These are phyloP conservation scores for Inga oerstediana DNA, from an alignment of 306 rosid species.

Conservation along the genomic window DNA sequence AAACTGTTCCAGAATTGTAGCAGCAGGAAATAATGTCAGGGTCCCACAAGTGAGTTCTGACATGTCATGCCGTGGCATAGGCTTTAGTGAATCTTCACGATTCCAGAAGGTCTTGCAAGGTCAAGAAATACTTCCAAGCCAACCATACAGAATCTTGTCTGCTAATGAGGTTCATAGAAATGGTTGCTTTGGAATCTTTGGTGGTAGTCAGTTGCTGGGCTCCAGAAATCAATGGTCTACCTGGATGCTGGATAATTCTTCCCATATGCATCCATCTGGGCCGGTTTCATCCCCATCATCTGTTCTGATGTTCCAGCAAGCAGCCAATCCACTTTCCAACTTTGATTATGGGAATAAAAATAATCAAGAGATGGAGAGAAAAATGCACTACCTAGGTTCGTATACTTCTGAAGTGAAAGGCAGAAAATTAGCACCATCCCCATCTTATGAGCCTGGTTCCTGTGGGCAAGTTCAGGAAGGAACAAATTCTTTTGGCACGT, in stretches of 20 bases:
- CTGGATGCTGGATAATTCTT: constrained; percentile 48
- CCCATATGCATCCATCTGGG: constrained; percentile 51
- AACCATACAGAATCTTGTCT: constrained; percentile 59
- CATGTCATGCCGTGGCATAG: constrained; percentile 59
- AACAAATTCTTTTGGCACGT: constrained; percentile 20
- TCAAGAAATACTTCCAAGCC: constrained; percentile 94
- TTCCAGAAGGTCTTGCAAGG: constrained; percentile 99
- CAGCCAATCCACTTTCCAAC: constrained; percentile 53
- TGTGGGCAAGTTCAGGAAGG: constrained; percentile 39
- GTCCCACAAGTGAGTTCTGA: constrained; percentile 52
- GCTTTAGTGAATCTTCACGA: constrained; percentile 83
- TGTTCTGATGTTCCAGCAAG: constrained; percentile 92
- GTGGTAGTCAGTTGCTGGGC: constrained; percentile 57
- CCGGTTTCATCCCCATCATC: constrained; percentile 95
- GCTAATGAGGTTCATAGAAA: constrained; percentile 47
- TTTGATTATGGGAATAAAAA: constrained; percentile 29
- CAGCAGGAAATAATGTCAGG: constrained; percentile 60
- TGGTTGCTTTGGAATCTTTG: constrained; percentile 61
- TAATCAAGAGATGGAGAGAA: constrained; percentile 43
- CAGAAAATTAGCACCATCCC: constrained; percentile 42
- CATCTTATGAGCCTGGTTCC: constrained; percentile 31
- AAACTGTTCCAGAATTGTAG: constrained; percentile 53
- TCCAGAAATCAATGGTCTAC: constrained; percentile 67
- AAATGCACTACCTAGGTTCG: constrained; percentile 25
- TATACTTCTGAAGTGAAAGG: constrained; percentile 43